phyloP scores from a whole-genome alignment of 495 filamentous ascomycete species.

The Aspergillus nidulans region DNA sequence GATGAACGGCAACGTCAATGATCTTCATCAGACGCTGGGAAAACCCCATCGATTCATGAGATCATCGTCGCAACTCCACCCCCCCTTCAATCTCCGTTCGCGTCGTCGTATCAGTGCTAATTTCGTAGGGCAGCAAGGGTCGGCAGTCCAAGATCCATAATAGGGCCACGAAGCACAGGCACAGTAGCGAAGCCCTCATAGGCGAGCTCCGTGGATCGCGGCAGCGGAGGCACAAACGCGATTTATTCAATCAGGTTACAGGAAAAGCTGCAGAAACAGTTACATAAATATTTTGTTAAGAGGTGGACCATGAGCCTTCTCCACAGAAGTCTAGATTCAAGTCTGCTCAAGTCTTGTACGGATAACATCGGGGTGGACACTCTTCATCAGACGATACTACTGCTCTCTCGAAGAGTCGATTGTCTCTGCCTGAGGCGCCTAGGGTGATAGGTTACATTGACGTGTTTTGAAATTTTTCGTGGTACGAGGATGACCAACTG shows the following conservation, averaged over 20 bases:
- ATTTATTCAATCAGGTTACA: no score
- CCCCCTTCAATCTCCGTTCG: background rate
- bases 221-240: background rate
- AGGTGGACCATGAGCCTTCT: background rate
- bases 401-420: no score
- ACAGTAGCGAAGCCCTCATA: background rate
- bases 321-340: constrained; percentile 1
- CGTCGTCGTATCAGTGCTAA: background rate
- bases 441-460: no score
- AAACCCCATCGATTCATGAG: background rate
- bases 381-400: background rate
- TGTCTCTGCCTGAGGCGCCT: no score
- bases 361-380: background rate
- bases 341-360: background rate
- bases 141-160: background rate
- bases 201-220: constrained; percentile 4
- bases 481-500: no score
- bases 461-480: no score
- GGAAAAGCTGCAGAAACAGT: background rate
- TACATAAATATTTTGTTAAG: constrained; percentile 1
- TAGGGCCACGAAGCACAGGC: background rate
- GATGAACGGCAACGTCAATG: background rate
- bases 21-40: background rate
- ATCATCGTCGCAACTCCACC: background rate
- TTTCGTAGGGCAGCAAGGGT: background rate